Conservation (phyloP, 129 eudicot species). For the Lactuca sativa region DNA sequence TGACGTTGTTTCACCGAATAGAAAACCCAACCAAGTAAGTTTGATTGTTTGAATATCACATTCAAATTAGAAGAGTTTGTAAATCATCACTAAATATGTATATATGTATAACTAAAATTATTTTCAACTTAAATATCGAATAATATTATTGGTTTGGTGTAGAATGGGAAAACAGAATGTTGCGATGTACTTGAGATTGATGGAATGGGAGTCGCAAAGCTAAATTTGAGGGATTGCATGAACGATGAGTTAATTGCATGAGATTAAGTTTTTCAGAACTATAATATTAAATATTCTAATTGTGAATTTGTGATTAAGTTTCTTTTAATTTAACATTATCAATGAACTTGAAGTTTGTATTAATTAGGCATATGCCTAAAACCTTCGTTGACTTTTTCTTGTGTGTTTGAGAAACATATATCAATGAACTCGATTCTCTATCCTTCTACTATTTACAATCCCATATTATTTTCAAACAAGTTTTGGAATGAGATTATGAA, state of each 20-base stretch:
- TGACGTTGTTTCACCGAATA: conserved; percentile 14
- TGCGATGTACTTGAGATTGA: conserved; percentile 31
- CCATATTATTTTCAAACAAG: too few relatives aligned
- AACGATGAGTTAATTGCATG: conserved; percentile 31
- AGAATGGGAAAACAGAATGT: conserved; percentile 44
- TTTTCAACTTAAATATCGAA: not conserved
- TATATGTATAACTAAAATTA: not conserved
- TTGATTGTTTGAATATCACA: not conserved
- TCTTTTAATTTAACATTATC: too few relatives aligned
- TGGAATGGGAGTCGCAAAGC: conserved; percentile 8
- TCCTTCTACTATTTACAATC: too few relatives aligned
- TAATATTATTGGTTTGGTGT: not conserved
- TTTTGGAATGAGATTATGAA: too few relatives aligned
- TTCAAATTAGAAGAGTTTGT: too few relatives aligned
- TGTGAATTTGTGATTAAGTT: not conserved
- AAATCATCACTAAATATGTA: too few relatives aligned
- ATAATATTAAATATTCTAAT: not conserved
- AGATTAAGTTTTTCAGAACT: not conserved
- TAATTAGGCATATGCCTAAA: too few relatives aligned
- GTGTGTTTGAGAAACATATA: too few relatives aligned
- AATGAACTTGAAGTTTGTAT: too few relatives aligned
- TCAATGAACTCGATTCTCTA: too few relatives aligned
- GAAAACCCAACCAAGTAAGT: conserved; percentile 16
- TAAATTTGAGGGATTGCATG: conserved; percentile 32
- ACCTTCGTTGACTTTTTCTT: too few relatives aligned